phyloP scores from a whole-genome alignment of 768 basidiomycete genomes.

The Leccinum variicolor region DNA sequence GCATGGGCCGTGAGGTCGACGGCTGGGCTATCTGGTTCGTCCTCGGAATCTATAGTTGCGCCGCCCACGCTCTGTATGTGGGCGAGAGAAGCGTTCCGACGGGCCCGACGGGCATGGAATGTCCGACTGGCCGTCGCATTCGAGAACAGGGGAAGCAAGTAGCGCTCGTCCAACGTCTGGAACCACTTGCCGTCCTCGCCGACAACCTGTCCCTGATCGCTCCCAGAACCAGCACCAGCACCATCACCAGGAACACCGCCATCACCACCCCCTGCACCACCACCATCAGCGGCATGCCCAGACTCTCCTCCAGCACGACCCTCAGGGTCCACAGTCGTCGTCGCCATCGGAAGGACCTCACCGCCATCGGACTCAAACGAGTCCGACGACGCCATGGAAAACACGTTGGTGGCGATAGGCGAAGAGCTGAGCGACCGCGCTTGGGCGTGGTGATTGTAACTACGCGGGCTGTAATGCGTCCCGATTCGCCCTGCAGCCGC shows the following conservation, averaged over 20 bases:
- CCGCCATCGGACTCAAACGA: constrained; percentile 72
- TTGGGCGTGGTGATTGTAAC: constrained; percentile 62
- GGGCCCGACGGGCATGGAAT: constrained; percentile 75
- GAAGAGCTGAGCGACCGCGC: constrained; percentile 6
- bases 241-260: not conserved
- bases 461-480: constrained; percentile 49
- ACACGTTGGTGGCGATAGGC: constrained; percentile 34
- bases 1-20: constrained; percentile 39
- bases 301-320: constrained; percentile 3
- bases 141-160: constrained; percentile 88
- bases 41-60: constrained; percentile 33
- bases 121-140: constrained; percentile 87
- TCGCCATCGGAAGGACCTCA: constrained; percentile 77
- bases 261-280: not conserved
- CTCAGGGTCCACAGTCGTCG: constrained; percentile 37
- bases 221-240: not conserved
- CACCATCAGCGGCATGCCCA: not conserved
- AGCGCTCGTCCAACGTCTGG: constrained; percentile 92
- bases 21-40: constrained; percentile 41
- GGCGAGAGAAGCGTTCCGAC: constrained; percentile 39
- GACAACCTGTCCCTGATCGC: constrained; percentile 3
- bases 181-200: constrained; percentile 92
- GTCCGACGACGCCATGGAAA: constrained; percentile 74
- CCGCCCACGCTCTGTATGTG: constrained; percentile 20
- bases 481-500: constrained; percentile 46